Evolutionary conservation across 2,329 filamentous ascomycete species (phyloP), one percentile per base, ranked within the genome.

Genomic region (Aspergillus luchuensis): DNA sequence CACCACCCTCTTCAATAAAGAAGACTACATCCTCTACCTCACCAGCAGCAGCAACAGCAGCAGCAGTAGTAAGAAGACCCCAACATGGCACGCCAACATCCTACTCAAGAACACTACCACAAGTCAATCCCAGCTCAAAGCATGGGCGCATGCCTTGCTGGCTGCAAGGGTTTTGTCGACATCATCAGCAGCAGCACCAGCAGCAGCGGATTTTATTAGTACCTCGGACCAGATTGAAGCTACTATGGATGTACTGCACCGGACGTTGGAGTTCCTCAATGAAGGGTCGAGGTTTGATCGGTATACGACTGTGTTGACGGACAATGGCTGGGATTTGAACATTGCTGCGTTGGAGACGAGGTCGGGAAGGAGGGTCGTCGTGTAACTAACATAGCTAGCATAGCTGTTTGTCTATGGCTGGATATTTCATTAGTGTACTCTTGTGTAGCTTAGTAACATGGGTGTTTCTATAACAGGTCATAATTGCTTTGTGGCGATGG

Each of bases 281-380:
- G 66, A 76, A 45, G 69, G 76, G 8, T 67, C 67, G 7, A 69
- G 69, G 8, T 85, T 89, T 71, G 71, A 76, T 64, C 66, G 74
- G 69, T 72, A 80, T 79, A 59, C 77, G 56, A 62, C 74, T 62
- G 64, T 75, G 62, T 62, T 87, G 57, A 70, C 66, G 60, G 72
- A 72, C 36, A 77, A 69, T 33, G 89, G 89, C 0, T 93, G 90
- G 90, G 85, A 92, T 74, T 67, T 90, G 50, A 78, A 85, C 58
- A 81, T 81, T 54, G 82, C 82, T 41, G 88, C 86, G 5, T 77
- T 93, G 67, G 89, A 92, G 78, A 92, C 89, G 17, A 81, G 78
- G 60, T 79, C 84, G 50, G 86, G 84, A 10, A 69, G 70, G 57
- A 72, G 79, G 60, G 62, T 81, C 54, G 49, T 45, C 8, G 28